phyloP scores from a whole-genome alignment of 1,139 yeast species.

The Debaryomycetaceae sp. region DNA sequence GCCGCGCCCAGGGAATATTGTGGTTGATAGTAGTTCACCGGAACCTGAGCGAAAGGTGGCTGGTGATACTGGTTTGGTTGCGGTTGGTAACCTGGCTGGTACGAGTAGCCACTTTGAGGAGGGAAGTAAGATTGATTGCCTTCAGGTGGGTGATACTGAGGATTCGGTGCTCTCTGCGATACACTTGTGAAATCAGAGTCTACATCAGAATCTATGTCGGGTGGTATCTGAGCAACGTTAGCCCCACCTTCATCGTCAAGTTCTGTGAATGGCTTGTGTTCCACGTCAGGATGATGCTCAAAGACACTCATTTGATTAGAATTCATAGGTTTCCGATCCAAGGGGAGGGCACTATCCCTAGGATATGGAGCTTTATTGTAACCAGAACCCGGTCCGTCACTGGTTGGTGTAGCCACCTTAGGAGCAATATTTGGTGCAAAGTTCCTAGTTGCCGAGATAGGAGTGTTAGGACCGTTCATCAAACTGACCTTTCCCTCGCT shows the following conservation, averaged over 20 bases:
- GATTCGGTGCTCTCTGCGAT: conserved; percentile 75
- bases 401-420: conserved; percentile 27
- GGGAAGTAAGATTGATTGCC: conserved; percentile 3
- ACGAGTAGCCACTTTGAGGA: conserved; percentile 1
- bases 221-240: conserved; percentile 13
- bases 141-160: conserved; percentile 36
- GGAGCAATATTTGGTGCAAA: conserved; percentile 34
- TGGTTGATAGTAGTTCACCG: conserved; percentile 3
- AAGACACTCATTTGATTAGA: conserved; percentile 28
- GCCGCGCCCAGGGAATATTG: conserved; percentile 9
- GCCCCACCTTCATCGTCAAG: conserved; percentile 29
- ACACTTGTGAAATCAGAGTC: conserved; percentile 76
- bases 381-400: conserved; percentile 19
- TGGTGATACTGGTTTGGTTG: conserved; percentile 7
- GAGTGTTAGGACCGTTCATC: conserved; percentile 33
- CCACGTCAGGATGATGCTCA: conserved; percentile 46
- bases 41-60: conserved; percentile 1
- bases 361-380: conserved; percentile 15
- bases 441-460: conserved; percentile 26
- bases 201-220: conserved; percentile 29
- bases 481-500: conserved; percentile 21
- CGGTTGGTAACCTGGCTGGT: conserved; percentile 1
- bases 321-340: conserved; percentile 17
- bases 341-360: conserved; percentile 7
- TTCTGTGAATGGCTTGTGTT: conserved; percentile 48